Evolutionary conservation across 257 asterid species (phyloP).

Genomic region (Plantago ovata): DNA sequence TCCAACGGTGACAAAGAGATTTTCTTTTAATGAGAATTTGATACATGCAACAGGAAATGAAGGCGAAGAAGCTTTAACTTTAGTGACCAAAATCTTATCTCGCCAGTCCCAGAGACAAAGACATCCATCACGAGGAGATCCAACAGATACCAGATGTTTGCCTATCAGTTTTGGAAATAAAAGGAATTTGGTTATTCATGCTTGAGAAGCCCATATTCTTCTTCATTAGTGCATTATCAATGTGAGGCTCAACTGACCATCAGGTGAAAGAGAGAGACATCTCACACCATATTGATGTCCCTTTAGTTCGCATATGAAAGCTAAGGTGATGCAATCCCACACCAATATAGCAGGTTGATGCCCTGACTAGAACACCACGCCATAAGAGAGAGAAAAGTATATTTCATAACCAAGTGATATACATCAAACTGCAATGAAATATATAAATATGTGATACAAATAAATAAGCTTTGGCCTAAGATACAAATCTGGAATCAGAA

Average conservation of each 20-base stretch:
- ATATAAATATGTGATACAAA: not conserved
- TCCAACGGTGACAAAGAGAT: slow-evolving; percentile 49
- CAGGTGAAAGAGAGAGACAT: slow-evolving; percentile 59
- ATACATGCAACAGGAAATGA: slow-evolving; percentile 47
- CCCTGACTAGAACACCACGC: slow-evolving; percentile 46
- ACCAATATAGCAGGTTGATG: slow-evolving; percentile 52
- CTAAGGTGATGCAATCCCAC: slow-evolving; percentile 47
- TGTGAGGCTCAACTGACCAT: too few relatives aligned
- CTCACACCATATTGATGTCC: slow-evolving; percentile 62
- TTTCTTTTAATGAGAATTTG: slow-evolving; percentile 46
- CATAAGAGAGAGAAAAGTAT: slow-evolving; percentile 8
- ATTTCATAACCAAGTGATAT: not conserved
- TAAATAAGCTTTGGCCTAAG: not conserved
- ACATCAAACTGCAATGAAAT: not conserved
- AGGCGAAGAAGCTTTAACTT: slow-evolving; percentile 42
- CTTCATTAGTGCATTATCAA: too few relatives aligned
- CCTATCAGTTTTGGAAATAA: slow-evolving; percentile 43
- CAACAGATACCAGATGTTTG: slow-evolving; percentile 57
- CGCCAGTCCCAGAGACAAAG: slow-evolving; percentile 68
- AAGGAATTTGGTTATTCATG: too few relatives aligned
- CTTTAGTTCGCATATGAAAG: slow-evolving; percentile 45
- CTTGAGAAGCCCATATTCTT: too few relatives aligned
- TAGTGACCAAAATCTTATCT: slow-evolving; percentile 40
- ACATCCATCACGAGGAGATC: slow-evolving; percentile 60
- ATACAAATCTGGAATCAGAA: too few relatives aligned